Base-by-base conservation (phyloP, 306 rosid species). In the Prunus mira region DNA sequence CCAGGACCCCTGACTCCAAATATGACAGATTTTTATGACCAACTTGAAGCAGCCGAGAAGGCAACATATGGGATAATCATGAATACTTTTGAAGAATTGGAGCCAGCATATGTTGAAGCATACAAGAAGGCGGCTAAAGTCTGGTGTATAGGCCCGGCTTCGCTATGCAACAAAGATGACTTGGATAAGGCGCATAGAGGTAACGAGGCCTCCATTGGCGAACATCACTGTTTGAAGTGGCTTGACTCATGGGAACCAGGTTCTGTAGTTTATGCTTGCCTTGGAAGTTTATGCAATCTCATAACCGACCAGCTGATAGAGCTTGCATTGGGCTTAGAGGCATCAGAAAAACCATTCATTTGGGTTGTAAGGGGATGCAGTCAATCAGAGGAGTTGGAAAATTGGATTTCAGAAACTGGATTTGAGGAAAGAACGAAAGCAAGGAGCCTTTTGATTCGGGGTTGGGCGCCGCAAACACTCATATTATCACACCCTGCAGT, bases 401-500 rank as follows among this genome's bases (percentile, higher is more conserved):
- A 81, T 3, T 89, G 90, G 94, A 47, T 91, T 1, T 2, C 2
- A 3, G 90, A 82, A 27, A 77, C 79, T 30, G 72, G 78, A 0
- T 87, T 76, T 12, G 88, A 87, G 68, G 90, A 86, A 47, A 90
- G 96, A 69, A 77, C 51, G 2, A 79, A 57, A 9, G 91, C 71
- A 45, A 84, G 84, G 77, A 82, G 93, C 6, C 75, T 90, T 19
- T 3, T 92, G 71, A 84, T 90, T 22, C 5, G 81, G 17, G 97
- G 92, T 5, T 90, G 97, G 97, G 96, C 96, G 15, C 96, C 96
- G 2, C 97, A 88, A 25, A 57, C 88, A 1, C 34, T 84, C 7
- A 87, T 92, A 45, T 12, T 92, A 20, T 87, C 92, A 18, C 96
- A 92, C 56, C 66, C 72, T 1, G 32, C 89, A 11, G 38, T 83